A percentile compares a stretch with the other conserved stretches of the same genome.
These are phyloP conservation scores for Geranium rotundifolium DNA, from an alignment of 345 rosid species.

Conservation along the genomic window DNA sequence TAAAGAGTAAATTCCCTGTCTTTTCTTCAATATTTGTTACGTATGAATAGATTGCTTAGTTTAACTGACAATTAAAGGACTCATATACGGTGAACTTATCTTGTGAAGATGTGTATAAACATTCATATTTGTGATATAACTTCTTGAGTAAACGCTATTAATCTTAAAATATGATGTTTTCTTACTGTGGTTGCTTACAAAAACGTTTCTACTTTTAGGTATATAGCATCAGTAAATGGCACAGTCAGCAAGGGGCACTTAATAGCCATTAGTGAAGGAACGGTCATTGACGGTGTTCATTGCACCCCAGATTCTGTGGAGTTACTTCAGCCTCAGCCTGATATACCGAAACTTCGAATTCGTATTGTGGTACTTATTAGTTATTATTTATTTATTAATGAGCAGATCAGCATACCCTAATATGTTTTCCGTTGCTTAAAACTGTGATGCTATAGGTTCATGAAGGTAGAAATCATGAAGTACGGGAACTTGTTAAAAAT, in stretches of 20 bases:
- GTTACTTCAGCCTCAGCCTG: constrained; percentile 67
- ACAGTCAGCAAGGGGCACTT: constrained; percentile 56
- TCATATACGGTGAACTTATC: neutral
- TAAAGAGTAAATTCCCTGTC: constrained; percentile 55
- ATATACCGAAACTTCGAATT: constrained; percentile 53
- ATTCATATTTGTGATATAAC: too few species aligned
- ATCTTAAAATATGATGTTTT: neutral
- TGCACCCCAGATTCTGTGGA: constrained; percentile 90
- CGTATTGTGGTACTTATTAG: constrained; percentile 63
- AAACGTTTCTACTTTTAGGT: constrained; percentile 32
- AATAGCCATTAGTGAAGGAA: constrained; percentile 58
- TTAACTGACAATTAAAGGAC: neutral
- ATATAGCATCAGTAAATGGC: constrained; percentile 67
- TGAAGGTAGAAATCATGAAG: constrained; percentile 95
- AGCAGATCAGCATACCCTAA: too few species aligned
- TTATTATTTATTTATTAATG: too few species aligned
- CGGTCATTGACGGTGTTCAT: constrained; percentile 59
- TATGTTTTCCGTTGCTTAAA: constrained; percentile 5
- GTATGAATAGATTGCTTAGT: neutral
- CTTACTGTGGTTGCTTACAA: neutral
- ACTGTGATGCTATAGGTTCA: constrained; percentile 52
- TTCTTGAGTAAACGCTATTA: neutral
- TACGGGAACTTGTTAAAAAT: constrained; percentile 84
- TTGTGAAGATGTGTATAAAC: too few species aligned
- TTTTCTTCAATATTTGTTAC: neutral